Evolutionary conservation across 2,329 filamentous ascomycete species (phyloP).

Genomic region (Dendryphion nanum): DNA sequence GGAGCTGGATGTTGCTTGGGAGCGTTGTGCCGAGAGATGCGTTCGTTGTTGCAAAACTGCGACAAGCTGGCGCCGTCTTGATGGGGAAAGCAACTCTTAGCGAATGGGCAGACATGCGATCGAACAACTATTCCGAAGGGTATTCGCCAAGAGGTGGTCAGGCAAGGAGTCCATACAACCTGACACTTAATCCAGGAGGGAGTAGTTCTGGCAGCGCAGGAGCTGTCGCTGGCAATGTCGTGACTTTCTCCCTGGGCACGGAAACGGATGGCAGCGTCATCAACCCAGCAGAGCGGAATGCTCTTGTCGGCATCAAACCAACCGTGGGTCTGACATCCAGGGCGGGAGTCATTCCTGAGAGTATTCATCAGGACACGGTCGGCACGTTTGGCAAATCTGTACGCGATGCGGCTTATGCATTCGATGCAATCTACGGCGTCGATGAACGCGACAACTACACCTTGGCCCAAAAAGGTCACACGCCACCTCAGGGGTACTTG

Average conservation of each 20-base stretch:
- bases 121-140: slow-evolving; percentile 53
- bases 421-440: slow-evolving; percentile 54
- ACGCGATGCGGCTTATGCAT: slow-evolving; percentile 47
- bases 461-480: too few species aligned
- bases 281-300: neutral
- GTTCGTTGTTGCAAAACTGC: slow-evolving; percentile 56
- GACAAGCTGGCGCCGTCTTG: slow-evolving; percentile 58
- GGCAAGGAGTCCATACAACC: slow-evolving; percentile 56
- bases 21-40: slow-evolving; percentile 54
- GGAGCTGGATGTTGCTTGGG: slow-evolving; percentile 60
- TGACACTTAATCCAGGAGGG: slow-evolving; percentile 57
- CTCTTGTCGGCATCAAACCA: slow-evolving; percentile 4
- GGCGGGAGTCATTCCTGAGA: slow-evolving; percentile 62
- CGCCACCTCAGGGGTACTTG: slow-evolving; percentile 57
- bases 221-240: slow-evolving; percentile 55
- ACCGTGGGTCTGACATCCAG: slow-evolving; percentile 58
- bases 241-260: slow-evolving; percentile 51
- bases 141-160: slow-evolving; percentile 64
- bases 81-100: slow-evolving; percentile 62
- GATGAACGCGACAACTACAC: slow-evolving; percentile 54
- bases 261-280: slow-evolving; percentile 43
- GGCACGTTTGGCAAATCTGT: slow-evolving; percentile 54
- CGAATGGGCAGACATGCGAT: slow-evolving; percentile 61
- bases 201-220: slow-evolving; percentile 61
- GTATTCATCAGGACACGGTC: slow-evolving; percentile 50